These are phyloP conservation scores for Solanum aculeatissimum DNA, from an alignment of 305 asterid genomes.

Conservation along the genomic window DNA sequence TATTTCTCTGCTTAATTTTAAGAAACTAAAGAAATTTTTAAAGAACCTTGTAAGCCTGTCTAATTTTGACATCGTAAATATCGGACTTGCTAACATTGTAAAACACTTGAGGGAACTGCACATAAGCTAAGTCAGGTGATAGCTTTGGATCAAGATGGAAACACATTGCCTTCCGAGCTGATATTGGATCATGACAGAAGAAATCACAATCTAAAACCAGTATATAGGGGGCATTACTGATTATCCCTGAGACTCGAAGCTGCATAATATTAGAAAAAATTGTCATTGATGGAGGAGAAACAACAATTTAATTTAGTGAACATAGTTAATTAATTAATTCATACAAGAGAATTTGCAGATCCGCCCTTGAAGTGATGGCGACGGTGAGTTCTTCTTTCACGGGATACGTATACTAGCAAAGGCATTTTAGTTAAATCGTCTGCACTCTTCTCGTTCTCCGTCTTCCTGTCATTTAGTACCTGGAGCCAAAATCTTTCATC, in stretches of 20 bases:
- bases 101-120: not conserved
- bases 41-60: not conserved
- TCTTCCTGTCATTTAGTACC: not conserved
- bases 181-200: conserved; percentile 22
- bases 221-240: conserved; percentile 25
- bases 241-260: conserved; percentile 23
- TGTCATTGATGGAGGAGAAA: not conserved
- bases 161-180: conserved; percentile 28
- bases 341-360: conserved; percentile 3
- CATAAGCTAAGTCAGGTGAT: conserved; percentile 5
- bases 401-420: conserved; percentile 5
- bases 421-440: not conserved
- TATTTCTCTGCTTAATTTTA: not conserved
- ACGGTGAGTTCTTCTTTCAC: not conserved
- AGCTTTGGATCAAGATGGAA: conserved; percentile 35
- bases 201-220: conserved; percentile 25
- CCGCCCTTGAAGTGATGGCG: conserved; percentile 9
- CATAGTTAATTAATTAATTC: not conserved
- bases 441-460: not conserved
- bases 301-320: not conserved
- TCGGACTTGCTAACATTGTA: not conserved
- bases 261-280: not conserved
- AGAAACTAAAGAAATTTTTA: not conserved
- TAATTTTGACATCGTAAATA: not conserved
- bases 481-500: not conserved